Conservation (phyloP, 495 filamentous ascomycete genomes). For the Cercophora samala region DNA sequence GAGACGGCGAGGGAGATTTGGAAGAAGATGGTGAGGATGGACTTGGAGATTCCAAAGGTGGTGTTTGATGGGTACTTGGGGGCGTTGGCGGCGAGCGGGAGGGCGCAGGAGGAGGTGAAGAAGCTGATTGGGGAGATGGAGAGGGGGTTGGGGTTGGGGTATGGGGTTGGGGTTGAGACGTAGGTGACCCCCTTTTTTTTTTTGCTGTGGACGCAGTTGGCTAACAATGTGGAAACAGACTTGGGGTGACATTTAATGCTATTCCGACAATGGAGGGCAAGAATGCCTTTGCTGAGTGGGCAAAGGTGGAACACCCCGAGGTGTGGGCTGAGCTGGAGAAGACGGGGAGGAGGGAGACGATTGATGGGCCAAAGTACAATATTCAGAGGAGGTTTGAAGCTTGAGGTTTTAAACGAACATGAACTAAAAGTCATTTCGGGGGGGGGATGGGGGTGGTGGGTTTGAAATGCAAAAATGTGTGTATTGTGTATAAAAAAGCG, state of each 20-base stretch:
- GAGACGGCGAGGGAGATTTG: slow-evolving; percentile 71
- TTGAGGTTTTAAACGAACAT: slow-evolving; percentile 23
- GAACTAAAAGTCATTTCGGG: neutral
- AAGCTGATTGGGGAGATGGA: slow-evolving; percentile 63
- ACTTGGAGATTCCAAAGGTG: slow-evolving; percentile 65
- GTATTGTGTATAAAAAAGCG: slow-evolving; percentile 1
- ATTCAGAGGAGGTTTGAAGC: slow-evolving; percentile 43
- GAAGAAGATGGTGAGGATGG: slow-evolving; percentile 67
- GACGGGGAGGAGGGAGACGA: slow-evolving; percentile 38
- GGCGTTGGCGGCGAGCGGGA: slow-evolving; percentile 64
- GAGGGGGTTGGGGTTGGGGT: slow-evolving; percentile 60
- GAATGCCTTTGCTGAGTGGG: slow-evolving; percentile 69
- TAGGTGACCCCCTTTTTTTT: slow-evolving; percentile 54
- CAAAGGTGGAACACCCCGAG: slow-evolving; percentile 59
- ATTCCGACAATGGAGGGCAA: slow-evolving; percentile 58
- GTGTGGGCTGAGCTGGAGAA: slow-evolving; percentile 62
- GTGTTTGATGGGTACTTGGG: slow-evolving; percentile 73
- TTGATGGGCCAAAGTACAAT: slow-evolving; percentile 42
- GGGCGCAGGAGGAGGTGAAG: slow-evolving; percentile 59
- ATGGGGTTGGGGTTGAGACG: slow-evolving; percentile 59
- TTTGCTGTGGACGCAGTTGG: no score
- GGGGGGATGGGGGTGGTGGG: neutral
- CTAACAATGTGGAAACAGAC: slow-evolving; percentile 44
- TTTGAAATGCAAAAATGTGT: neutral
- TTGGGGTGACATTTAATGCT: slow-evolving; percentile 72